phyloP scores from a whole-genome alignment of 495 filamentous ascomycete species.

The Penicillium coffeae region DNA sequence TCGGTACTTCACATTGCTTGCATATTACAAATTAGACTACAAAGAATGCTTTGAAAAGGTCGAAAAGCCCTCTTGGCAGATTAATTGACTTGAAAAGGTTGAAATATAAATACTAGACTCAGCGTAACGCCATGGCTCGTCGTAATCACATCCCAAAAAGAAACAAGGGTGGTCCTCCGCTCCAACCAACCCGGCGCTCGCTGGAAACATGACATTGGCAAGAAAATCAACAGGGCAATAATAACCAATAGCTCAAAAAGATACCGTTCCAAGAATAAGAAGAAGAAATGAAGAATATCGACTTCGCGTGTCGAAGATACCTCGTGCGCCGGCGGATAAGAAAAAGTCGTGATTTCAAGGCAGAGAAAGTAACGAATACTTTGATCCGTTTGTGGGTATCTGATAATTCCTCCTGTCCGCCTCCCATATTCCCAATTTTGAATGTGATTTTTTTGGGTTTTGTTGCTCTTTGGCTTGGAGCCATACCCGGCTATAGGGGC shows the following conservation, averaged over 20 bases:
- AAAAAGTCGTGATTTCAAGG: neutral
- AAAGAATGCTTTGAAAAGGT: neutral
- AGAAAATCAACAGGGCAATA: neutral
- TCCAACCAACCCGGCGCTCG: neutral
- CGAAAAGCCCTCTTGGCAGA: conserved; percentile 1
- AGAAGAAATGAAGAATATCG: neutral
- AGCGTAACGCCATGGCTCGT: conserved; percentile 17
- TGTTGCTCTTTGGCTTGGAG: neutral
- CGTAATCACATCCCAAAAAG: conserved; percentile 12
- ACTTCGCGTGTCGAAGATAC: too few species aligned
- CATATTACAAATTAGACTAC: too few species aligned
- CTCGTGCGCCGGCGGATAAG: neutral
- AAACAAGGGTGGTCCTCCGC: conserved; percentile 4
- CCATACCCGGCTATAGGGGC: neutral
- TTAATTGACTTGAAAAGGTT: too few species aligned
- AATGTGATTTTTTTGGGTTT: neutral
- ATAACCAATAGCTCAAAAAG: neutral
- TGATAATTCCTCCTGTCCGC: neutral
- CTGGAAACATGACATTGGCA: neutral
- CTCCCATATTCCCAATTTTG: neutral
- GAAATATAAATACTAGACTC: neutral
- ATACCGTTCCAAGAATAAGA: neutral
- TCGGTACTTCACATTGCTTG: too few species aligned
- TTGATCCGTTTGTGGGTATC: too few species aligned
- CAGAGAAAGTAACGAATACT: too few species aligned